A percentile compares a stretch with the other conserved stretches of the same genome.
Conservation (phyloP, 148 eudicot genomes). For the Dysphania ambrosioides region DNA sequence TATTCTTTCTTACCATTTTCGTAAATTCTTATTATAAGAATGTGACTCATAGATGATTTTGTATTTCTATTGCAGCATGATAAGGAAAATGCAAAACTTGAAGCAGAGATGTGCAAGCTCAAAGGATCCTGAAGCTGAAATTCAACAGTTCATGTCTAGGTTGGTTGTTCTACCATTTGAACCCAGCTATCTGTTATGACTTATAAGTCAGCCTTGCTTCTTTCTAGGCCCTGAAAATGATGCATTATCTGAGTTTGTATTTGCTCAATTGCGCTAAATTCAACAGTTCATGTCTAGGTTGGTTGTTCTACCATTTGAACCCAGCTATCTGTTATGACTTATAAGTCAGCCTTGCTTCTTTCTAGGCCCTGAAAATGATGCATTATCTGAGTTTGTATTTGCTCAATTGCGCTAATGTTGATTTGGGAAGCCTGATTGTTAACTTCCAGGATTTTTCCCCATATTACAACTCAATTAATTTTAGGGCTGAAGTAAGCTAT, state of each 20-base stretch:
- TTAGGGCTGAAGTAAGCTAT: background rate
- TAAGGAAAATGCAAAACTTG: conserved; percentile 53
- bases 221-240: background rate
- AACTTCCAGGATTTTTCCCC: background rate
- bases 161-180: conserved; percentile 15
- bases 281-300: conserved; percentile 59
- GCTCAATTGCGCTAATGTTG: background rate
- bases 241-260: background rate
- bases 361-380: background rate
- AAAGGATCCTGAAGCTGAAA: conserved; percentile 60
- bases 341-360: background rate
- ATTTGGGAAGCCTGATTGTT: background rate
- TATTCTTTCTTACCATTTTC: background rate
- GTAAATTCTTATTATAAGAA: no score
- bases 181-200: background rate
- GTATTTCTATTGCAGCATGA: conserved; percentile 62
- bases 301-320: background rate
- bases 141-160: conserved; percentile 58
- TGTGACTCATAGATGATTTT: conserved; percentile 19
- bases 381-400: background rate
- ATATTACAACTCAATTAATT: background rate
- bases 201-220: background rate
- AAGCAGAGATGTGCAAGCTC: conserved; percentile 68
- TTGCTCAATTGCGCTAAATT: conserved; percentile 31
- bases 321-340: background rate